Conservation (phyloP, 108 stramenopile species). For the Thalassiosira profunda region DNA sequence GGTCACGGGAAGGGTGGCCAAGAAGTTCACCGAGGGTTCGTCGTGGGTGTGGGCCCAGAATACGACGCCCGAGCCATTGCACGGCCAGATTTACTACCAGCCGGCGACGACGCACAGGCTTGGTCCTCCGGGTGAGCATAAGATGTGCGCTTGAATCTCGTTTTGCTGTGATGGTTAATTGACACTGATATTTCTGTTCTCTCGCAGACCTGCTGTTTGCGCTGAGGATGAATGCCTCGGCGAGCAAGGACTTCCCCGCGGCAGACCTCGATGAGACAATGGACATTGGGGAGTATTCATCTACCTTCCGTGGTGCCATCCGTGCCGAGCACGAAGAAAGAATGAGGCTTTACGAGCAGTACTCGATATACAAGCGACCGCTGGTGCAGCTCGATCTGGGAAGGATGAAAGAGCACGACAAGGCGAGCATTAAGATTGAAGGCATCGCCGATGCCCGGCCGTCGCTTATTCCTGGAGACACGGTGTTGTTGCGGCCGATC, state of each 20-base stretch:
- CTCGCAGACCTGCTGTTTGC: not conserved
- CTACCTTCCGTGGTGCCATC: conserved; percentile 27
- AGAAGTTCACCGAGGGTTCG: too few species aligned
- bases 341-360: conserved; percentile 39
- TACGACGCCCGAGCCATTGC: too few species aligned
- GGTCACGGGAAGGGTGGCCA: too few species aligned
- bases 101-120: too few species aligned
- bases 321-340: conserved; percentile 37
- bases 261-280: conserved; percentile 45
- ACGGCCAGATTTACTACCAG: too few species aligned
- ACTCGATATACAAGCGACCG: conserved; percentile 22
- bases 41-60: too few species aligned
- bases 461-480: conserved; percentile 55
- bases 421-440: conserved; percentile 11
- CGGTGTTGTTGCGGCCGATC: conserved; percentile 63
- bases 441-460: conserved; percentile 74
- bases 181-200: too few species aligned
- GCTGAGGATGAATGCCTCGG: not conserved
- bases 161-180: too few species aligned
- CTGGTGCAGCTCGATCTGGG: conserved; percentile 3
- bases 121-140: too few species aligned
- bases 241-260: not conserved
- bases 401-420: conserved; percentile 1
- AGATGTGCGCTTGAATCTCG: too few species aligned
- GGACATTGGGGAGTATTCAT: conserved; percentile 23